These are phyloP conservation scores for Tubosaeta brunneosetosa DNA, from an alignment of 768 basidiomycete species.

Conservation along the genomic window DNA sequence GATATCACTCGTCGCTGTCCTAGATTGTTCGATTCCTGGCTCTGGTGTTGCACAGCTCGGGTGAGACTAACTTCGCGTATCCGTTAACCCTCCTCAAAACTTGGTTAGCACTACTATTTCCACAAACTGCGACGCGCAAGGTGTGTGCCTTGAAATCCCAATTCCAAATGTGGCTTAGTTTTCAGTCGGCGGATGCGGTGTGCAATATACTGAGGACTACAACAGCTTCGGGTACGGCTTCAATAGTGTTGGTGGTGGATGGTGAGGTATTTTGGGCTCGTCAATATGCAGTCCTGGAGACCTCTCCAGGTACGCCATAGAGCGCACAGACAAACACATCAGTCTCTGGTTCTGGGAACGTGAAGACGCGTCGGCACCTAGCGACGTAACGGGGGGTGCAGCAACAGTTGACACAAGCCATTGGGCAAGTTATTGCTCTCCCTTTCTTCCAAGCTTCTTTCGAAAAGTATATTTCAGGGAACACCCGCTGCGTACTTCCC, in stretches of 20 bases:
- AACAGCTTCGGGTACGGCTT: slow-evolving; percentile 29
- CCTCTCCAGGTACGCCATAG: slow-evolving; percentile 34
- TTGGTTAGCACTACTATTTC: slow-evolving; percentile 13
- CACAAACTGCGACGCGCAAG: slow-evolving; percentile 23
- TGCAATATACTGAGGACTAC: slow-evolving; percentile 18
- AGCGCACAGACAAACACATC: slow-evolving; percentile 33
- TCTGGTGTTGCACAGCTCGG: slow-evolving; percentile 21
- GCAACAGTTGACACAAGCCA: slow-evolving; percentile 12
- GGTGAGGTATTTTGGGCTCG: slow-evolving; percentile 16
- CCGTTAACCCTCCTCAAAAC: not conserved
- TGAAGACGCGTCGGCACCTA: slow-evolving; percentile 27
- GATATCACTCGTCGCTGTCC: not conserved
- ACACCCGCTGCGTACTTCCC: slow-evolving; percentile 33
- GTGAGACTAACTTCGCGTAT: slow-evolving; percentile 3
- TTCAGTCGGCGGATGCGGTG: slow-evolving; percentile 35
- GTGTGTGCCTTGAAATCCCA: slow-evolving; percentile 4
- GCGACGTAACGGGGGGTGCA: slow-evolving; percentile 26
- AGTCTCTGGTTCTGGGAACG: slow-evolving; percentile 42
- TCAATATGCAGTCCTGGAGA: not conserved
- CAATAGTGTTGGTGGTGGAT: slow-evolving; percentile 37
- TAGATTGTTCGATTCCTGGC: slow-evolving; percentile 28
- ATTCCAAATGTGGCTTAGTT: not conserved
- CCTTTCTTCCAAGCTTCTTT: too few relatives aligned
- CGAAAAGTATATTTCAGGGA: slow-evolving; percentile 17
- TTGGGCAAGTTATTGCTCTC: slow-evolving; percentile 16